Percentiles rank a stretch among this genome's conserved stretches.
Conservation (phyloP, 345 rosid genomes). For the Bretschneidera sinensis region DNA sequence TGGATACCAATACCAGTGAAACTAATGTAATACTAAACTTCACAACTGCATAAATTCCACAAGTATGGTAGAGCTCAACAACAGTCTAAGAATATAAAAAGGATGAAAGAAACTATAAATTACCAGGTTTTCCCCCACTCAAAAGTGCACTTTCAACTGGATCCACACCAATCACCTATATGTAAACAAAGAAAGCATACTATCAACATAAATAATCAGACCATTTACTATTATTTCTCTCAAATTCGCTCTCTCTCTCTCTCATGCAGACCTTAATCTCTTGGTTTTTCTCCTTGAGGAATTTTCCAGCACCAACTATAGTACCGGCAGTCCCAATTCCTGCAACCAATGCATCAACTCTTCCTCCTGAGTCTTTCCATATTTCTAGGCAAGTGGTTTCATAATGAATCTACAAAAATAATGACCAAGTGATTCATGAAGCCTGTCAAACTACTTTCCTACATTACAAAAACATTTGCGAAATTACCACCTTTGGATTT, state of each 20-base stretch:
- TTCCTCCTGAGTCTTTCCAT: conserved; percentile 54
- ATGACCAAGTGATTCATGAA: not conserved
- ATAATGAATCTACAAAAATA: conserved; percentile 57
- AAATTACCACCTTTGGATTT: conserved; percentile 51
- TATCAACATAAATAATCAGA: not conserved
- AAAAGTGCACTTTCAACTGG: conserved; percentile 28
- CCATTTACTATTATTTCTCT: not conserved
- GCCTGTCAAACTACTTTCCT: not conserved
- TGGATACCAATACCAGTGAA: too few species aligned
- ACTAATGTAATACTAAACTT: too few species aligned
- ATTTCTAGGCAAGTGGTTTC: conserved; percentile 65
- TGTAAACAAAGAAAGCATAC: not conserved
- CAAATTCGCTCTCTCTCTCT: not conserved
- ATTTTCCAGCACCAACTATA: conserved; percentile 54
- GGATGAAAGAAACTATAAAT: conserved; percentile 7
- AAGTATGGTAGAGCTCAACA: not conserved
- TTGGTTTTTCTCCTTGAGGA: conserved; percentile 58
- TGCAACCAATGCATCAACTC: conserved; percentile 46
- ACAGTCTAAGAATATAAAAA: not conserved
- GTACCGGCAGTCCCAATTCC: conserved; percentile 74
- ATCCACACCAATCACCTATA: conserved; percentile 25
- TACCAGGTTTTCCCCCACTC: conserved; percentile 30
- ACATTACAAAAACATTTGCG: not conserved
- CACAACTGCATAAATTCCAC: too few species aligned
- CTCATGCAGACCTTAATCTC: conserved; percentile 45